Evolutionary conservation across 2,329 filamentous ascomycete species (phyloP).

Genomic region (Pochonia chlamydosporia): DNA sequence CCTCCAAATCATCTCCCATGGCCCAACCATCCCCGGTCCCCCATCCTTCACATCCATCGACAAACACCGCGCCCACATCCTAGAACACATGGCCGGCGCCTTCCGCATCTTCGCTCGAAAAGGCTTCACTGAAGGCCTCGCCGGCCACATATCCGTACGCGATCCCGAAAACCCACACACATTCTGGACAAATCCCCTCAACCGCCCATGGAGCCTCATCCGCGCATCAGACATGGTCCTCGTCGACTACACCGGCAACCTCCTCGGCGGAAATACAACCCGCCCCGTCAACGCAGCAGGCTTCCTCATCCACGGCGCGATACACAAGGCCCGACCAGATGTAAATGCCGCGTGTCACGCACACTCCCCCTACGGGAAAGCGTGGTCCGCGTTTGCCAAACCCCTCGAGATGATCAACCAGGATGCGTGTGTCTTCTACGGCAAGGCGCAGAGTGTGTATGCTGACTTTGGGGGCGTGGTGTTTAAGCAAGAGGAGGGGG

Average conservation of each 20-base stretch:
- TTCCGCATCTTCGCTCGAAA: conserved; percentile 42
- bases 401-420: conserved; percentile 64
- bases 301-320: conserved; percentile 61
- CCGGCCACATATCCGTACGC: conserved; percentile 39
- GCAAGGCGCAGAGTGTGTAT: conserved; percentile 57
- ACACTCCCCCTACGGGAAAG: conserved; percentile 57
- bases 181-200: conserved; percentile 50
- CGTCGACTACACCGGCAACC: conserved; percentile 51
- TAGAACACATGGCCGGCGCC: conserved; percentile 36
- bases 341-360: conserved; percentile 62
- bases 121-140: conserved; percentile 39
- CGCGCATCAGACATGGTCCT: conserved; percentile 63
- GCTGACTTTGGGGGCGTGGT: conserved; percentile 43
- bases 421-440: conserved; percentile 59
- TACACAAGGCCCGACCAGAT: conserved; percentile 57
- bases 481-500: conserved; percentile 57
- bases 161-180: conserved; percentile 27
- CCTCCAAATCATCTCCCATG: too few species aligned
- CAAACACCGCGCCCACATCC: too few species aligned
- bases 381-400: conserved; percentile 58
- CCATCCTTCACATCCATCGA: too few species aligned
- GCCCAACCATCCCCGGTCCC: too few species aligned
- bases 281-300: conserved; percentile 60
- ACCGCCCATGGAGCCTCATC: conserved; percentile 58
- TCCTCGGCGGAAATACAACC: conserved; percentile 55